Evolutionary conservation across 2,329 filamentous ascomycete species (phyloP), one percentile per base, ranked within the genome.

Genomic region (Scedosporium apiospermum): DNA sequence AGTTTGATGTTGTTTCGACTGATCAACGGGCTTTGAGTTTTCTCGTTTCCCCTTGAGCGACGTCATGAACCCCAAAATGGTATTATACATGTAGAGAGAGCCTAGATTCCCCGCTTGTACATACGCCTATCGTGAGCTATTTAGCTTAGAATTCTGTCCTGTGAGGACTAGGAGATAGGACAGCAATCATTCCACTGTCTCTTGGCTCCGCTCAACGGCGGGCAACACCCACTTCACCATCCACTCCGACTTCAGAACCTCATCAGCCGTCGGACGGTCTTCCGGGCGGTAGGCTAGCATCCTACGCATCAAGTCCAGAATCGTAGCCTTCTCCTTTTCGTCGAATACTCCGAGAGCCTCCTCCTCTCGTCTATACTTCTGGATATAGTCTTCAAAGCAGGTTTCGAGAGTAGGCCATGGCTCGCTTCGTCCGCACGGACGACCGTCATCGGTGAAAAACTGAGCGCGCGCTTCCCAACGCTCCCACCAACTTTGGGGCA

Each of bases 201-300:
- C 10, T 38, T 41, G 26, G 65, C 53, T 3, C 53, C 65, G 53
- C 68, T 65, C 57, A 68, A 68, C 42, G 69, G 63, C n/a, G 57
- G 46, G 60, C 46, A 61, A 41, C 26, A 42, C 69, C 72, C 71
- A 75, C 44, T 71, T 73, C 0, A 67, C 64, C 68, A 74, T 73
- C 72, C 72, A 75, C 30, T 73, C 68, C 0, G 70, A 75, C 61
- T 60, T 59, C 12, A 74, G 62, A 2, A 75, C 68, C 51, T 71
- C 66, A 10, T 71, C 64, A 18, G 66, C 68, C 18, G 70, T 70
- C 21, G 66, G 65, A 60, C 73, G 66, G 7, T 71, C 66, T 61
- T 71, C 68, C 0, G 70, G 69, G 12, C 65, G 63, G 26, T 71
- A 73, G 42, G 41, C 59, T 21, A 74, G 63, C 71, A 74, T 74